Evolutionary conservation across 164 flowering plant genomes (phyloP), one percentile per base, ranked within the genome.

Genomic region (Nymphaea thermarum): DNA sequence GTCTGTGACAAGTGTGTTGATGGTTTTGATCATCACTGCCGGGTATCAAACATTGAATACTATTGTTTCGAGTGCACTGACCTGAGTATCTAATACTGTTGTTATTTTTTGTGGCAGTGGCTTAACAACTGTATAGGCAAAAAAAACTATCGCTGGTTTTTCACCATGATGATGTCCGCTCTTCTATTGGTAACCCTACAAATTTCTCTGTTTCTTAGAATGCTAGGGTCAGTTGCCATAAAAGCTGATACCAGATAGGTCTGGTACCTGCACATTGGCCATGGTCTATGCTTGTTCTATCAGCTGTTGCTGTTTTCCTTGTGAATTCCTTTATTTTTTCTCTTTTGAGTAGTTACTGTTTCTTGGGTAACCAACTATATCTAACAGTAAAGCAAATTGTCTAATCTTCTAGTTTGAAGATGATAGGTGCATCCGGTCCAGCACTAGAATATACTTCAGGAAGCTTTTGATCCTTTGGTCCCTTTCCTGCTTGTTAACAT

Each of bases 1-100:
- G 98, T 95, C 60, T 95, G 99, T 77, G 99, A 95, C 81, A 95
- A 95, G 82, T 92, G 99, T 73, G 96, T 95, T 4, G 93, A 95
- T 77, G 73, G 79, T 63, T 95, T 95, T 73, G 99, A 95, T 86
- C 99, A 95, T 79, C 99, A 95, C 73, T 95, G 99, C 90, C 80
- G 99, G 94, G 99, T 95, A 93, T 25, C 5, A 60, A 61, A 41
- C 42, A 62, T 11, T 12, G 7, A 51, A 15, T 51, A 5, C 53
- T 51, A 15, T 15, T 51, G 36, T 25, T 25, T 25, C 36, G 36
- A 25, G 36, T 25, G 36, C 36, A 25, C 36, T 25, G 36, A 0
- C 36, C 36, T 25, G 36, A 25, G 36, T 25, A 25, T 25, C 36
- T 25, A 25, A 25, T 25, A 25, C 36, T 70, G 60, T 12, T 44